Conservation (phyloP, 768 basidiomycete genomes). For the Boletus huronensis region DNA sequence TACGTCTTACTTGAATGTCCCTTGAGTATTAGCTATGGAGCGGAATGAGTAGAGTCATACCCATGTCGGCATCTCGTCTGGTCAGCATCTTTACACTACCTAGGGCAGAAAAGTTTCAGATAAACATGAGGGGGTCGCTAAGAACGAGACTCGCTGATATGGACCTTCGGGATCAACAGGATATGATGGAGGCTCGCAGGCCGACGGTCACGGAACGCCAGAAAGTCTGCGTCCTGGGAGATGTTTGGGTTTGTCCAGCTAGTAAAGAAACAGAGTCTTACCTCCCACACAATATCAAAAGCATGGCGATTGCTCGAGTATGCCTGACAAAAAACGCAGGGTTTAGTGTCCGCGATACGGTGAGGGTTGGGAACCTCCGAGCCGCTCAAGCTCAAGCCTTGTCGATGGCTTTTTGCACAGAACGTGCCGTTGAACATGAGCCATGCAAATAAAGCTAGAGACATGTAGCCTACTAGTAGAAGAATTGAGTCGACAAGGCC, state of each 20-base stretch:
- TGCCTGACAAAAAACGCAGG: conserved; percentile 42
- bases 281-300: conserved; percentile 52
- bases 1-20: conserved; percentile 38
- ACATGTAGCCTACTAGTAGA: not conserved
- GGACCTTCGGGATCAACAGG: conserved; percentile 48
- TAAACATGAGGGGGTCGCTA: not conserved
- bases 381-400: not conserved
- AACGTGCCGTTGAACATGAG: not conserved
- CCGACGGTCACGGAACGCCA: conserved; percentile 50
- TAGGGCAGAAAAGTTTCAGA: conserved; percentile 21
- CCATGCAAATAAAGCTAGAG: conserved; percentile 9
- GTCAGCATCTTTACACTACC: conserved; percentile 53
- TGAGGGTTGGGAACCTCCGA: not conserved
- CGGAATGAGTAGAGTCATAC: conserved; percentile 34
- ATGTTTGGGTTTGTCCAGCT: not conserved
- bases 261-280: conserved; percentile 6
- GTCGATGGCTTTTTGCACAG: not conserved
- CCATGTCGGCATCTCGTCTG: conserved; percentile 43
- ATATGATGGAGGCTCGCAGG: conserved; percentile 50
- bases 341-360: not conserved
- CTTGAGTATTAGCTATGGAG: conserved; percentile 20
- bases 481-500: not conserved
- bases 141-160: conserved; percentile 40
- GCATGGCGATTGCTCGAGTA: conserved; percentile 34
- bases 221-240: conserved; percentile 42